Base-by-base conservation (phyloP, 2,329 filamentous ascomycete genomes). In the Ophiostoma pallidulum region DNA sequence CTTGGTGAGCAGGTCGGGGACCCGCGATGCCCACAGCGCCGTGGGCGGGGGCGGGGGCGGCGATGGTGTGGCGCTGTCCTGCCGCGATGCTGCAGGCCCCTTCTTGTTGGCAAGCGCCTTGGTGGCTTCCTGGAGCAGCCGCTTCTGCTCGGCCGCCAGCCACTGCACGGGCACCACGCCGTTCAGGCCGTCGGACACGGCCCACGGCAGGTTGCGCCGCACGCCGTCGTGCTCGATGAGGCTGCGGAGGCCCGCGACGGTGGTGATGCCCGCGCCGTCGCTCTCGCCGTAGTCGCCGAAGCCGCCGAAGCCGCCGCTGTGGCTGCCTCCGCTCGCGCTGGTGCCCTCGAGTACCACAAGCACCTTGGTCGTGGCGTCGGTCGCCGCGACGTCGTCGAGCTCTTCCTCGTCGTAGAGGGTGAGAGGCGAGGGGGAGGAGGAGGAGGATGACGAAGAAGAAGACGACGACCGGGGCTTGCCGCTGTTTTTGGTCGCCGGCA, bases 201-300 rank as follows among this genome's bases (percentile, higher is more conserved):
- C 58, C 69, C 69, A 70, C 7, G 64, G 54, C 45, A 69, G 59
- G 45, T 66, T 65, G 43, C 71, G 66, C 24, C 60, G 59, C 5
- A 43, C 43, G n/a, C 67, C 69, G 57, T 77, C 72, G 10, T 62
- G 61, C 4, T 57, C 57, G 41, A 77, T 64, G 32, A 66, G 63
- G 24, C 52, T 55, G 37, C 59, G 62, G 33, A 76, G 55, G 18
- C 57, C 60, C 1, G 55, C 54, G 1, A 60, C 50, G 1, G 65
- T 60, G 14, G 71, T 45, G 3, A 54, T 41, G 32, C 50, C 56
- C 47, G 53, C 53, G 13, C 37, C 36, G 16, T 24, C 24, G 22
- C 22, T 26, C 33, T 41, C 18, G 32, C 45, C 53, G 49, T 55
- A 35, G 24, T 10, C 55, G 31, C 24, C 33, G 16, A 7, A 19